Base-by-base conservation (phyloP, 73 alveolate species). In the Durusdinium trenchii region DNA sequence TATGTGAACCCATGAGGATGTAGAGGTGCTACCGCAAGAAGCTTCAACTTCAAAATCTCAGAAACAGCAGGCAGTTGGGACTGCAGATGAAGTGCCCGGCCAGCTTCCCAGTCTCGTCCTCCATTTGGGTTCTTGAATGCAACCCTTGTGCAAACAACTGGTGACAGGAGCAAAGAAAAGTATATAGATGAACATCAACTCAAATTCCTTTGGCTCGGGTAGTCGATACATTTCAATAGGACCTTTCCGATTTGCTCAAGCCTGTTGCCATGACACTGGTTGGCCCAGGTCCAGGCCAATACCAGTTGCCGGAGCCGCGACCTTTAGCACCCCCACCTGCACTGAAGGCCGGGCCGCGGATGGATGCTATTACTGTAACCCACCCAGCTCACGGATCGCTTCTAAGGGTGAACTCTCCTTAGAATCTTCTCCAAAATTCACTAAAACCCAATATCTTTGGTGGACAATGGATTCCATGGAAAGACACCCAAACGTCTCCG, bases 301-400 rank as follows among this genome's bases (percentile, higher is more conserved):
- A 91, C 98, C 46, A 76, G 90, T 26, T 91, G 89, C 98, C 98
- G 0, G 98, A 91, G 71, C 98, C 98, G n/a, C 98, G 84, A 3
- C 98, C 98, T 36, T 20, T 91, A 35, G 87, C 98, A 43, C 78
- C 83, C 6, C 98, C 98, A 48, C 98, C 98, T 12, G 98, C 89
- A 20, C 51, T 91, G 40, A 91, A 91, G 96, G 96, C 73, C 42
- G 48, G 0, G 81, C 43, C 45, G 38, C 45, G 85, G 7, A 1
- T 2, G 85, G 3, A 12, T 81, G 52, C 35, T 10, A 10, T 7
- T 9, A 10, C 85, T 7, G 82, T 12, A 23, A 23, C 18, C 83
- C 38, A 69, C 47, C 18, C 18, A n/a, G 73, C 18, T 60, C 30
- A 60, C 30, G 69, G 12, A 23, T 57, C 12, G 23, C 12, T 16